phyloP scores from a whole-genome alignment of 2,329 filamentous ascomycete genomes.

The Cercospora zeina region DNA sequence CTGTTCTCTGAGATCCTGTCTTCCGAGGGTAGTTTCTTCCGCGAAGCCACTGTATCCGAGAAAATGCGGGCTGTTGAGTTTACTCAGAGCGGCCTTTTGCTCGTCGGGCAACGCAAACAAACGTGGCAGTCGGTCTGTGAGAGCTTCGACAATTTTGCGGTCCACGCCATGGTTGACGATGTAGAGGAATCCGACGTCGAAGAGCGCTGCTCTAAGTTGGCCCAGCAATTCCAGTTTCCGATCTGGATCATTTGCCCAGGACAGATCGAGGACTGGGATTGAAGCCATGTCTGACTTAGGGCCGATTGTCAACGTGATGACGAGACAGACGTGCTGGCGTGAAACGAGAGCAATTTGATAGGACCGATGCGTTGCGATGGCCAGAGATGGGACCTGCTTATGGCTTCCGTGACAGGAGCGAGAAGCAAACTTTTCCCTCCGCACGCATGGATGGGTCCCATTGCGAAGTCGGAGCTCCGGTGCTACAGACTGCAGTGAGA shows the following conservation, averaged over 20 bases:
- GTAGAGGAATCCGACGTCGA: constrained; percentile 57
- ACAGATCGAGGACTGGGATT: constrained; percentile 56
- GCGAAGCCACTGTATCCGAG: constrained; percentile 60
- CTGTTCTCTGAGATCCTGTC: constrained; percentile 57
- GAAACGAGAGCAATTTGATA: not conserved
- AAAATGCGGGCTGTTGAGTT: constrained; percentile 60
- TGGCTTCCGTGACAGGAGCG: not conserved
- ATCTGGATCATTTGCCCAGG: constrained; percentile 43
- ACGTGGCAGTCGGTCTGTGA: constrained; percentile 46
- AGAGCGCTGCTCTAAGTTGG: constrained; percentile 51
- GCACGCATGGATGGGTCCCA: not conserved
- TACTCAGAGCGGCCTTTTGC: constrained; percentile 47
- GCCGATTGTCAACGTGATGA: not conserved
- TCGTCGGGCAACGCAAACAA: constrained; percentile 48
- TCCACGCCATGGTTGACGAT: constrained; percentile 54
- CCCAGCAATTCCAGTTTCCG: constrained; percentile 44
- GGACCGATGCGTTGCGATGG: not conserved
- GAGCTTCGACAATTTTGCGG: constrained; percentile 38
- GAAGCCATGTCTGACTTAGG: constrained; percentile 6
- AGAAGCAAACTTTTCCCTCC: not conserved
- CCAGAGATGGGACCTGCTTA: not conserved
- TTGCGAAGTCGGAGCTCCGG: not conserved
- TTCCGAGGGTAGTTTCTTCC: constrained; percentile 57
- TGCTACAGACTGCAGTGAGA: not conserved
- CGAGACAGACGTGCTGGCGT: not conserved